Evolutionary conservation across 164 flowering plant species (phyloP).

Genomic region (Hamamelis virginiana): DNA sequence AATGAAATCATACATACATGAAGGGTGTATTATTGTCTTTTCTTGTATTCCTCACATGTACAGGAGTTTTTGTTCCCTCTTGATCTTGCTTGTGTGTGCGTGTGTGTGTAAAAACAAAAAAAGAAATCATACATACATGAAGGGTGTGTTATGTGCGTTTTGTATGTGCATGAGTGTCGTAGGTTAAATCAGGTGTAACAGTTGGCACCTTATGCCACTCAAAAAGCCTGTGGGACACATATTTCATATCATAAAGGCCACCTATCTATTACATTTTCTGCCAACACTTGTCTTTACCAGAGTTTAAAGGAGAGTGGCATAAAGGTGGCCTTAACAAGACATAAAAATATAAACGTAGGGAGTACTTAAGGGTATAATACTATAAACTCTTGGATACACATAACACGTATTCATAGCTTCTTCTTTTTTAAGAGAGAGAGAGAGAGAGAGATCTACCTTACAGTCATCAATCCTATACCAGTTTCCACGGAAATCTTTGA

Average conservation of each 20-base stretch:
- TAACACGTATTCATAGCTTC: not conserved
- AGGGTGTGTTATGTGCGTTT: not conserved
- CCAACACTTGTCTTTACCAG: not conserved
- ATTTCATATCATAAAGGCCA: not conserved
- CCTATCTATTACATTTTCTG: not conserved
- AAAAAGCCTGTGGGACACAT: not conserved
- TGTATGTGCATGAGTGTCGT: not conserved
- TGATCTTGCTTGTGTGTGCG: too few relatives aligned
- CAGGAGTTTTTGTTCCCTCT: too few relatives aligned
- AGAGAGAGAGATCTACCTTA: constrained; percentile 48
- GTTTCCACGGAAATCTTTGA: constrained; percentile 69
- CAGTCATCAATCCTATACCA: constrained; percentile 95
- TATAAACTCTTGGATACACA: not conserved
- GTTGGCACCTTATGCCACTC: not conserved
- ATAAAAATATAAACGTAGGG: too few relatives aligned
- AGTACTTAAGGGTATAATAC: not conserved
- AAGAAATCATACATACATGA: not conserved
- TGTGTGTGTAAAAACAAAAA: too few relatives aligned
- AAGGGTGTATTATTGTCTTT: not conserved
- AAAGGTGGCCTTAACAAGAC: too few relatives aligned
- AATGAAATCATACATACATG: not conserved
- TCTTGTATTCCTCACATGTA: too few relatives aligned
- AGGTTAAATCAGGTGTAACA: not conserved
- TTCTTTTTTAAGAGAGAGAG: not conserved
- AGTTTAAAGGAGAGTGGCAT: not conserved